phyloP scores from a whole-genome alignment of 176 grass and related monocot genomes.

The Phragmites australis region DNA sequence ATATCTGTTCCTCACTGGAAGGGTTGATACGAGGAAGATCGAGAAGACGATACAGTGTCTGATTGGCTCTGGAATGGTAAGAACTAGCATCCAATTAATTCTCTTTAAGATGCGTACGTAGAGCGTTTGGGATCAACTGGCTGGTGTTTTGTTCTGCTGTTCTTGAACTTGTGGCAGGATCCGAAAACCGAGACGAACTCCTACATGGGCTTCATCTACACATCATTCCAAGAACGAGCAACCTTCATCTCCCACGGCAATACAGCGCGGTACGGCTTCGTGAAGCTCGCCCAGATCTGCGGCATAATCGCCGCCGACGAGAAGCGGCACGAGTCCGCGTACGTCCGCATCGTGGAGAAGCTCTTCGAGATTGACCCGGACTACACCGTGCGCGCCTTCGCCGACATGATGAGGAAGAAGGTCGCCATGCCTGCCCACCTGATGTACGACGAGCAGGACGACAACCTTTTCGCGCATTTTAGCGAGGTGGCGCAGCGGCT shows the following conservation, averaged over 20 bases:
- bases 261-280: constrained; percentile 33
- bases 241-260: constrained; percentile 53
- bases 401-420: constrained; percentile 43
- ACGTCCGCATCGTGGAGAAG: constrained; percentile 35
- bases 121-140: too few relatives aligned
- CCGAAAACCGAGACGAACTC: constrained; percentile 40
- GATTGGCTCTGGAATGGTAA: constrained; percentile 39
- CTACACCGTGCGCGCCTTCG: constrained; percentile 34
- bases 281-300: constrained; percentile 27
- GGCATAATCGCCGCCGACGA: constrained; percentile 47
- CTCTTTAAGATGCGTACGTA: too few relatives aligned
- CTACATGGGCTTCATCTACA: constrained; percentile 48
- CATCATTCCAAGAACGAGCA: constrained; percentile 46
- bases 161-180: neutral
- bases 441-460: constrained; percentile 33
- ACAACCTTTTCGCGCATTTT: constrained; percentile 25
- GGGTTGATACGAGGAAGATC: constrained; percentile 37
- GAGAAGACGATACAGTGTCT: constrained; percentile 47
- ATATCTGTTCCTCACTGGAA: constrained; percentile 41
- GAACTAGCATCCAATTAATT: too few relatives aligned
- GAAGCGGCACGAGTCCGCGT: constrained; percentile 43
- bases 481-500: constrained; percentile 36
- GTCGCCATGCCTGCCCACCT: constrained; percentile 46
- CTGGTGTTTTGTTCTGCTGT: too few relatives aligned
- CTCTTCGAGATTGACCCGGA: constrained; percentile 46